Percentiles rank a stretch among this genome's conserved stretches.
Evolutionary conservation across 2,329 filamentous ascomycete genomes (phyloP).

Genomic region (Penicillium vulpinum): DNA sequence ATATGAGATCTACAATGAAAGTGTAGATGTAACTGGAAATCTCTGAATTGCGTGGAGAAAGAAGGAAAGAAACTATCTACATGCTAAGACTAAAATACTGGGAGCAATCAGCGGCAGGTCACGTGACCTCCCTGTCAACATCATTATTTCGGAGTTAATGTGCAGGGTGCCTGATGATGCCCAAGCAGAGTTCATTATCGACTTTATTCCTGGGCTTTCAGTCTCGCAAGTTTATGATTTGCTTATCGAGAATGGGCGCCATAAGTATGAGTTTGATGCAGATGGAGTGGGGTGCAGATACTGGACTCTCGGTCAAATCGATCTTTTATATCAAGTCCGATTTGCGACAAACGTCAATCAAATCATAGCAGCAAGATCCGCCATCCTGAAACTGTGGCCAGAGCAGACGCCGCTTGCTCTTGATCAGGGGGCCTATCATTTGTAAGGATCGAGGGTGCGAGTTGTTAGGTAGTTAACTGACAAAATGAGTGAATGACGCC

Average conservation of each 20-base stretch:
- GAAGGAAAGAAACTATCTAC: too few relatives aligned
- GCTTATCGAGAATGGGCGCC: conserved; percentile 15
- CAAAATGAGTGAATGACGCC: too few relatives aligned
- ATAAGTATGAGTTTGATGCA: conserved; percentile 27
- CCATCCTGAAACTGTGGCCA: conserved; percentile 20
- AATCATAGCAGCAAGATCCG: conserved; percentile 13
- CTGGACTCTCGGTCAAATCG: conserved; percentile 19
- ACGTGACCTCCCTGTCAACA: too few relatives aligned
- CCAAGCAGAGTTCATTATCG: conserved; percentile 10
- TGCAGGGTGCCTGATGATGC: not conserved
- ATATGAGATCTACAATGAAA: too few relatives aligned
- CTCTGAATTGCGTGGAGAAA: too few relatives aligned
- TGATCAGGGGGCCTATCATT: conserved; percentile 8
- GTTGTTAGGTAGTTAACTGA: too few relatives aligned
- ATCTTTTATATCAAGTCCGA: conserved; percentile 11
- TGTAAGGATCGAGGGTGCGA: too few relatives aligned
- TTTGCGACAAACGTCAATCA: conserved; percentile 8
- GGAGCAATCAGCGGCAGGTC: too few relatives aligned
- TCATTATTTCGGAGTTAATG: too few relatives aligned
- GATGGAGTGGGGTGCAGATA: conserved; percentile 21
- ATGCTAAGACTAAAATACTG: too few relatives aligned
- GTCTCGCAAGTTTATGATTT: conserved; percentile 10
- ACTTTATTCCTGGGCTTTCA: conserved; percentile 2
- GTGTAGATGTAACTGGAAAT: too few relatives aligned
- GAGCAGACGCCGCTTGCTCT: conserved; percentile 14